These are phyloP conservation scores for Paraconiothyrium sp. DNA, from an alignment of 2,329 filamentous ascomycete genomes.

Conservation along the genomic window DNA sequence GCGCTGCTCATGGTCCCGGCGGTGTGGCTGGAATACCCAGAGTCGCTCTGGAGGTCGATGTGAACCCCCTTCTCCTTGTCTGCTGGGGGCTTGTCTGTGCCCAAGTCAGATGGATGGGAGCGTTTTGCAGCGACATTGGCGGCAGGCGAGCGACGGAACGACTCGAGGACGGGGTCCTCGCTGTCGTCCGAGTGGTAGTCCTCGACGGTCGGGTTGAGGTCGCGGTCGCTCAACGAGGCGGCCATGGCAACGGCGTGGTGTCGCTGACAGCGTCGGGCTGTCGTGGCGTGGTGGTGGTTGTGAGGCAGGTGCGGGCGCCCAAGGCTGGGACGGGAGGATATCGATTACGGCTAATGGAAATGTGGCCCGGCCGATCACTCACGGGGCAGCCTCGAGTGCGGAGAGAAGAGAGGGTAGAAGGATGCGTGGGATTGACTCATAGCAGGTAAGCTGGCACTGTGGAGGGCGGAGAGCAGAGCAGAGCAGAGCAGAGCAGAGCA, in stretches of 20 bases:
- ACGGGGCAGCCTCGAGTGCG: constrained; percentile 17
- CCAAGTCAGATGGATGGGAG: constrained; percentile 51
- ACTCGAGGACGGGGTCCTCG: constrained; percentile 28
- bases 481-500: neutral
- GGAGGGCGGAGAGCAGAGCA: no score
- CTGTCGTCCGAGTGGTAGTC: constrained; percentile 55
- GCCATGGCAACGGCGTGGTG: constrained; percentile 32
- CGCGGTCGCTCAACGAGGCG: constrained; percentile 19
- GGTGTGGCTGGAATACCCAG: constrained; percentile 69
- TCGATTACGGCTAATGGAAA: constrained; percentile 29
- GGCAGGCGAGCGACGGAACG: constrained; percentile 55
- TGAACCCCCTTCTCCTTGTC: constrained; percentile 41
- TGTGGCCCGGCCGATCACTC: constrained; percentile 22
- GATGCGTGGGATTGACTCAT: constrained; percentile 13
- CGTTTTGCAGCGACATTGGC: constrained; percentile 63
- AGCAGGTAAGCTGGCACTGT: constrained; percentile 7
- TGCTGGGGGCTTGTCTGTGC: constrained; percentile 39
- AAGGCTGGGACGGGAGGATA: constrained; percentile 21
- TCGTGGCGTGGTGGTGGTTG: constrained; percentile 12
- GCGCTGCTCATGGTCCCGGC: constrained; percentile 62
- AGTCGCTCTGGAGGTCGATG: constrained; percentile 66
- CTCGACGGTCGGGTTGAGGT: constrained; percentile 44
- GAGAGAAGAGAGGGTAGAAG: constrained; percentile 11
- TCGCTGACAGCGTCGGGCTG: constrained; percentile 17
- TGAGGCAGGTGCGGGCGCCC: constrained; percentile 12